phyloP scores from a whole-genome alignment of 1,284 basidiomycete genomes.

The Anthracocystis walkeri region DNA sequence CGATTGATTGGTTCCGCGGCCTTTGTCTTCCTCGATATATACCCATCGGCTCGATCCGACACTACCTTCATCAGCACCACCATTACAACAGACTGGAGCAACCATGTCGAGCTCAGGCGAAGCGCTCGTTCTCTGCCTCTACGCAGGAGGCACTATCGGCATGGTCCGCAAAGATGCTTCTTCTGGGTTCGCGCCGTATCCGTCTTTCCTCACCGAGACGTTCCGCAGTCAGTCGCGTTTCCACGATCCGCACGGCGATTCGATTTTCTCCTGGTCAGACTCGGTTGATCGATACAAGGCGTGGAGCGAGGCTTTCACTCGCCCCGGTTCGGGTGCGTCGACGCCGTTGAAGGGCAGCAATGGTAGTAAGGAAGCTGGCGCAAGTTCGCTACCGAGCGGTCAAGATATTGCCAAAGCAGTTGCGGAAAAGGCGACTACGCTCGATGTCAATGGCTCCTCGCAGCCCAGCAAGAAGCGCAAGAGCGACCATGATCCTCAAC shows the following conservation, averaged over 20 bases:
- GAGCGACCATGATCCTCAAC: constrained; percentile 14
- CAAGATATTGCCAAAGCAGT: constrained; percentile 22
- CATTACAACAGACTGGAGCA: not conserved
- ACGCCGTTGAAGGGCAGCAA: constrained; percentile 27
- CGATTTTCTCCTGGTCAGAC: constrained; percentile 65
- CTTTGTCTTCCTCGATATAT: not conserved
- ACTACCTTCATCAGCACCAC: not conserved
- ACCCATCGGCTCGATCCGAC: constrained; percentile 9
- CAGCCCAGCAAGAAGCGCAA: constrained; percentile 25
- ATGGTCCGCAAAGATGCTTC: constrained; percentile 70
- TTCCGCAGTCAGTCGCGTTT: constrained; percentile 83
- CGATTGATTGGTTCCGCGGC: not conserved
- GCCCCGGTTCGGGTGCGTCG: constrained; percentile 48
- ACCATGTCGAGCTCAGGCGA: constrained; percentile 46
- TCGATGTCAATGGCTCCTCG: constrained; percentile 20
- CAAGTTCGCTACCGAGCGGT: constrained; percentile 6
- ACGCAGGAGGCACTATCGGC: constrained; percentile 82
- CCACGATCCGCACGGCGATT: constrained; percentile 76
- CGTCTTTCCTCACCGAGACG: constrained; percentile 81
- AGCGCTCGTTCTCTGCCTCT: constrained; percentile 80
- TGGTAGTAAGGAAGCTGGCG: not conserved
- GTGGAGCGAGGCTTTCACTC: constrained; percentile 61
- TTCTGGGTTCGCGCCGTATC: constrained; percentile 84
- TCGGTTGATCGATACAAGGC: constrained; percentile 63
- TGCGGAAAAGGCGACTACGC: constrained; percentile 12